These are phyloP conservation scores for Fusarium begoniae DNA, from an alignment of 2,329 filamentous ascomycete species.

Conservation along the genomic window DNA sequence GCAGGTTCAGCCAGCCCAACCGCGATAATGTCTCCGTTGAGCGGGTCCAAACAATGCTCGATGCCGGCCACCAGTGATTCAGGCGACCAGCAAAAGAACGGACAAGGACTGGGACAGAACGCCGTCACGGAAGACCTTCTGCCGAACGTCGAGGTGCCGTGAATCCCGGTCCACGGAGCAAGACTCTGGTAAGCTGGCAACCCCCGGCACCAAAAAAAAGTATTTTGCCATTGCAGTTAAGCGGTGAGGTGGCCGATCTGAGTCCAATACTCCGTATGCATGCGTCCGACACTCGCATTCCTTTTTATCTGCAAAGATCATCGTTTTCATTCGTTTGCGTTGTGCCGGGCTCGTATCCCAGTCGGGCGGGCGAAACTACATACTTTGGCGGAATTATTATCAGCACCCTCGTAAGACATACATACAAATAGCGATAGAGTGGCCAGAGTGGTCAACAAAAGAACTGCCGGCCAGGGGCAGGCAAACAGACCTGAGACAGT, in stretches of 20 bases:
- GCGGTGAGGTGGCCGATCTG: slow-evolving; percentile 6
- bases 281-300: neutral
- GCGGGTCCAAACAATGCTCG: slow-evolving; percentile 14
- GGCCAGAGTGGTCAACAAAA: neutral
- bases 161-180: slow-evolving; percentile 11
- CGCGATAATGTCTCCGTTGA: slow-evolving; percentile 11
- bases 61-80: slow-evolving; percentile 12
- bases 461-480: slow-evolving; percentile 9
- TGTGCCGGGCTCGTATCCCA: neutral
- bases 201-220: neutral
- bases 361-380: neutral
- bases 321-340: slow-evolving; percentile 1
- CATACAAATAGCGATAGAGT: neutral
- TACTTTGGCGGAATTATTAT: neutral
- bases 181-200: neutral
- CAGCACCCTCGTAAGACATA: neutral
- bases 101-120: slow-evolving; percentile 5
- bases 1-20: slow-evolving; percentile 3
- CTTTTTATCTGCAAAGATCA: slow-evolving; percentile 1
- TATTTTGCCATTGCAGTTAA: neutral
- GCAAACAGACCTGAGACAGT: neutral
- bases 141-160: slow-evolving; percentile 5
- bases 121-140: slow-evolving; percentile 10
- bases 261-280: neutral
- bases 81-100: slow-evolving; percentile 15